Evolutionary conservation across 768 basidiomycete species (phyloP).

Genomic region (Hortiboletus campestris): DNA sequence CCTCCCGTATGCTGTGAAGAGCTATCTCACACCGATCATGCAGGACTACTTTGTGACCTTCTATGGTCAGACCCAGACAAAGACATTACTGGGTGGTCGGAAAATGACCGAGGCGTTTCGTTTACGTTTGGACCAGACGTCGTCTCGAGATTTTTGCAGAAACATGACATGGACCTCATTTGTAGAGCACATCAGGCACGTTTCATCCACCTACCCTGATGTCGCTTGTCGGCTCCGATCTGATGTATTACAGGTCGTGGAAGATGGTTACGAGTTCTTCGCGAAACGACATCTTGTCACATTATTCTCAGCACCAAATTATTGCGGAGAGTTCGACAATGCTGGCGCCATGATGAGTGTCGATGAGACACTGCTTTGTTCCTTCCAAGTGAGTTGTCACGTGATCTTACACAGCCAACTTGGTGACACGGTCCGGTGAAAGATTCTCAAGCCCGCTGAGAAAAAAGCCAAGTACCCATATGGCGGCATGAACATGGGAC

Average conservation of each 20-base stretch:
- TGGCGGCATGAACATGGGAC: slow-evolving; percentile 80
- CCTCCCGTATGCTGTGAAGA: neutral
- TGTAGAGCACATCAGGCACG: slow-evolving; percentile 96
- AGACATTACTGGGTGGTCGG: slow-evolving; percentile 98
- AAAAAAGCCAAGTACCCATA: slow-evolving; percentile 96
- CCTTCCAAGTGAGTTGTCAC: slow-evolving; percentile 78
- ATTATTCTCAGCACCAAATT: slow-evolving; percentile 94
- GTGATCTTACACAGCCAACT: neutral
- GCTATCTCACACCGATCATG: slow-evolving; percentile 6
- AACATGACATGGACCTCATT: slow-evolving; percentile 99
- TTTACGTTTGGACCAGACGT: slow-evolving; percentile 99
- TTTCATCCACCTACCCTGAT: slow-evolving; percentile 11
- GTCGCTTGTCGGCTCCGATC: neutral
- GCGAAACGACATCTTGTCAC: slow-evolving; percentile 97
- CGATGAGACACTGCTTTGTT: slow-evolving; percentile 94
- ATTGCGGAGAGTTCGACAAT: slow-evolving; percentile 97
- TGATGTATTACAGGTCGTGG: slow-evolving; percentile 69
- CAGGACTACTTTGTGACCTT: slow-evolving; percentile 92
- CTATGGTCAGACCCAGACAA: slow-evolving; percentile 99
- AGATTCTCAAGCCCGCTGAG: slow-evolving; percentile 99
- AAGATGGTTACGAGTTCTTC: slow-evolving; percentile 99
- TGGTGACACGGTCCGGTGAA: neutral
- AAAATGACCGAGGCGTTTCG: slow-evolving; percentile 98
- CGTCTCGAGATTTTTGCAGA: slow-evolving; percentile 96
- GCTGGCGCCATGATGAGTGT: slow-evolving; percentile 99